Base-by-base conservation (phyloP, 2,329 filamentous ascomycete species). In the Hymenotorrendiella dingleyae region DNA sequence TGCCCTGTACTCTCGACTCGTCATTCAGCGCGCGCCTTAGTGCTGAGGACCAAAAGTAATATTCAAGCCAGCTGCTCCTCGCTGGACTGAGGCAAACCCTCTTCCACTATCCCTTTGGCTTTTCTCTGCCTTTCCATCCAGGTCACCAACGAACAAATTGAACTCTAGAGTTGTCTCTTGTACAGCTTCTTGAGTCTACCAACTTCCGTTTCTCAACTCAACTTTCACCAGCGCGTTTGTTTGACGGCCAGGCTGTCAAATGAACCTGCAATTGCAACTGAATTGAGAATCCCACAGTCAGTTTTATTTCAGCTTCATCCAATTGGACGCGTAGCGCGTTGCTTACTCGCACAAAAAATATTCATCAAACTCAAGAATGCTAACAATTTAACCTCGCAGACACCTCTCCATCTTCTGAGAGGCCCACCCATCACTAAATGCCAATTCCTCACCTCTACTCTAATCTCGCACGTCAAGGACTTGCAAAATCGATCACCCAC, bases 161-260 rank as follows among this genome's bases (percentile, higher is more conserved):
- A 29, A 37, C 39, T 42, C 41, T 24, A 45, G 49, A 47, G 40
- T 38, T 47, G 24, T 30, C 30, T 26, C 37, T n/a, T n/a, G n/a
- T n/a, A 36, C 33, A 33, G 47, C 19, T 40, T 40, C 27, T 33
- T 20, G 19, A 32, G 23, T 24, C 11, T 39, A 35, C 30, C 35
- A 19, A 29, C 47, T 43, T 46, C 44, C 49, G 43, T 47, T 38
- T 45, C 50, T 51, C 53, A 52, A 58, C 52, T 49, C n/a, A n/a
- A n/a, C n/a, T 38, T 53, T 54, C 57, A 56, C 59, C 66, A 67
- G 87, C 88, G 88, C 87, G 87, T 82, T 94, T 88, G 74, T 84
- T 94, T 93, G 88, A 75, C 86, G 86, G 82, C 82, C 70, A 63
- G 65, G 84, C 87, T 90, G 88, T 94, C 87, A 91, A 88, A 95